A percentile compares a stretch with the other conserved stretches of the same genome.
These are phyloP conservation scores for Hypoxylon subgilvum DNA, from an alignment of 495 filamentous ascomycete species.

Conservation along the genomic window DNA sequence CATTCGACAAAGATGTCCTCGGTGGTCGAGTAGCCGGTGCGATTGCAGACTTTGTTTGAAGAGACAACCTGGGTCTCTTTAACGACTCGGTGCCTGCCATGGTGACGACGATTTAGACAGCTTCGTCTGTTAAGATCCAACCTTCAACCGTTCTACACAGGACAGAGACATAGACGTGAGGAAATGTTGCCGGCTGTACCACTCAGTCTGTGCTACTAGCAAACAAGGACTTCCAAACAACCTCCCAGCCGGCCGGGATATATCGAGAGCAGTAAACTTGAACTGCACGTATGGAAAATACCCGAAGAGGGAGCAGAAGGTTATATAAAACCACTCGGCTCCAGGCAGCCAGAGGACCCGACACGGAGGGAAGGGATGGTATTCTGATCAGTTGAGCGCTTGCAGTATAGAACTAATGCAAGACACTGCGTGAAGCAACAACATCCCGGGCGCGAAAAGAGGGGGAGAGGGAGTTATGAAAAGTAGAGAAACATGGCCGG, in stretches of 20 bases:
- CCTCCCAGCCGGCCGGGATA: constrained; percentile 23
- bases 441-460: constrained; percentile 31
- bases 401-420: constrained; percentile 35
- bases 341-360: constrained; percentile 14
- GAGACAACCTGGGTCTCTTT: constrained; percentile 76
- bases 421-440: constrained; percentile 27
- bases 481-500: constrained; percentile 27
- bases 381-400: constrained; percentile 23
- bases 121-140: not conserved
- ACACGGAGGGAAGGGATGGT: constrained; percentile 14
- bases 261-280: constrained; percentile 13
- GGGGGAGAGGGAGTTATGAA: constrained; percentile 37
- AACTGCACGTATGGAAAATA: constrained; percentile 7
- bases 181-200: constrained; percentile 16
- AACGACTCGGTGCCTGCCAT: constrained; percentile 35
- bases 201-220: constrained; percentile 19
- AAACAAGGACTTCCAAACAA: constrained; percentile 26
- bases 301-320: constrained; percentile 25
- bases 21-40: constrained; percentile 40
- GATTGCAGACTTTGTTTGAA: constrained; percentile 66
- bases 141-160: constrained; percentile 3
- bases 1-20: constrained; percentile 43
- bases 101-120: constrained; percentile 4
- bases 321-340: constrained; percentile 36
- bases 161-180: constrained; percentile 6